Percentiles rank a stretch among this genome's conserved stretches.
Evolutionary conservation across 129 eudicot genomes (phyloP).

Genomic region (Saussurea involucrata): DNA sequence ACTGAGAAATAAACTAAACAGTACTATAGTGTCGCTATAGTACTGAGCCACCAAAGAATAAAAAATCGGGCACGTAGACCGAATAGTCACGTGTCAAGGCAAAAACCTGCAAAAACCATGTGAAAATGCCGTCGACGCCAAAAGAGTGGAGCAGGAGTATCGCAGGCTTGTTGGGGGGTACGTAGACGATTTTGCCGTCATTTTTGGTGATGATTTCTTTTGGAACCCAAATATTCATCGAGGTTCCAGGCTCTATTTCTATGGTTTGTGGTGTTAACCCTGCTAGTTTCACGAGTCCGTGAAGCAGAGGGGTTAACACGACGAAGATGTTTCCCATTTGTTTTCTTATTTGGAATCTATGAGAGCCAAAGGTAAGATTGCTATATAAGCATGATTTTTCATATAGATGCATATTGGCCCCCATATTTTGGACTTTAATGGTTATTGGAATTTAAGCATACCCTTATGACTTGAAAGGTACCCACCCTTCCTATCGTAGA

Average conservation of each 20-base stretch:
- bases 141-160: slow-evolving; percentile 35
- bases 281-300: slow-evolving; percentile 11
- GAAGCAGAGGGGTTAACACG: neutral
- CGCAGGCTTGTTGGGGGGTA: slow-evolving; percentile 15
- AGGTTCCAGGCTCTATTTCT: slow-evolving; percentile 37
- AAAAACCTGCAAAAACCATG: slow-evolving; percentile 39
- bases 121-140: slow-evolving; percentile 29
- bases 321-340: slow-evolving; percentile 31
- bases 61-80: slow-evolving; percentile 40
- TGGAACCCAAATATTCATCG: slow-evolving; percentile 34
- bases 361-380: neutral
- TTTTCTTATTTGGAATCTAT: neutral
- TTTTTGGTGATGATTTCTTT: neutral
- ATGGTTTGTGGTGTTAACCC: slow-evolving; percentile 26
- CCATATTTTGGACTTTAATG: too few species aligned
- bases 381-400: neutral
- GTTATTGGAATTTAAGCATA: too few species aligned
- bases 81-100: slow-evolving; percentile 16
- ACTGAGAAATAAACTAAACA: too few species aligned
- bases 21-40: too few species aligned
- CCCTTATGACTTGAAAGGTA: too few species aligned
- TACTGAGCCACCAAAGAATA: slow-evolving; percentile 41
- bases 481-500: too few species aligned
- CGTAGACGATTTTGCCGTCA: neutral
- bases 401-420: too few species aligned